phyloP scores from a whole-genome alignment of 768 basidiomycete species.

The Neoboletus magnificus region DNA sequence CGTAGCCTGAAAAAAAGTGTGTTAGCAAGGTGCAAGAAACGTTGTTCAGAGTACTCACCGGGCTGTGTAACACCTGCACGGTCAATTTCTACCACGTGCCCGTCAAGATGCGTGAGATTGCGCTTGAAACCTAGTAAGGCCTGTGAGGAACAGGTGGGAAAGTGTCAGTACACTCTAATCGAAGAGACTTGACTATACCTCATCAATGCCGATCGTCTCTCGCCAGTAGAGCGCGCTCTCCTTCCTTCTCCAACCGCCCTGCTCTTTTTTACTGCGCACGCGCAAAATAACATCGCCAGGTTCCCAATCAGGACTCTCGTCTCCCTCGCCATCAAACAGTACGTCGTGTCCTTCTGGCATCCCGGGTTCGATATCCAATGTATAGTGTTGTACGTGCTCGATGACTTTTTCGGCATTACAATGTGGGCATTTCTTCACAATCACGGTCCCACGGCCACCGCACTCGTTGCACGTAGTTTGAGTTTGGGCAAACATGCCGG shows the following conservation, averaged over 20 bases:
- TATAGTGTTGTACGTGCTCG: slow-evolving; percentile 77
- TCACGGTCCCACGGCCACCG: slow-evolving; percentile 75
- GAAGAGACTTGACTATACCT: slow-evolving; percentile 42
- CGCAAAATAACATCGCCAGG: slow-evolving; percentile 89
- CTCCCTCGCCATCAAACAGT: slow-evolving; percentile 93
- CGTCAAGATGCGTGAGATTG: slow-evolving; percentile 90
- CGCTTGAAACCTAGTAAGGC: slow-evolving; percentile 95
- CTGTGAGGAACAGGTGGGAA: slow-evolving; percentile 38
- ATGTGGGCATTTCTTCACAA: slow-evolving; percentile 75
- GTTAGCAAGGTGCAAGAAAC: background rate
- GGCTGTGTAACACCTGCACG: slow-evolving; percentile 89
- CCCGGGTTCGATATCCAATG: slow-evolving; percentile 81
- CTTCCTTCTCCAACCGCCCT: slow-evolving; percentile 84
- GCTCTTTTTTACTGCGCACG: slow-evolving; percentile 72
- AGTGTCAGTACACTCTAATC: background rate
- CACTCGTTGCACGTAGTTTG: slow-evolving; percentile 84
- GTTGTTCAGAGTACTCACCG: slow-evolving; percentile 39
- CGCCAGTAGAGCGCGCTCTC: slow-evolving; percentile 90
- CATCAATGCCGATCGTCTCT: slow-evolving; percentile 86
- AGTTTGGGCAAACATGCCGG: slow-evolving; percentile 91
- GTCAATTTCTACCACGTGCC: slow-evolving; percentile 66
- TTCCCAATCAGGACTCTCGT: slow-evolving; percentile 95
- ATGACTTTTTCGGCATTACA: slow-evolving; percentile 81
- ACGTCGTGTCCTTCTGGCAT: slow-evolving; percentile 93
- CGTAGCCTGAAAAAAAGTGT: slow-evolving; percentile 54